Evolutionary conservation across 192 early-diverging fungal genomes (phyloP), one percentile per base, ranked within the genome.

Genomic region (Coemansia sp.): DNA sequence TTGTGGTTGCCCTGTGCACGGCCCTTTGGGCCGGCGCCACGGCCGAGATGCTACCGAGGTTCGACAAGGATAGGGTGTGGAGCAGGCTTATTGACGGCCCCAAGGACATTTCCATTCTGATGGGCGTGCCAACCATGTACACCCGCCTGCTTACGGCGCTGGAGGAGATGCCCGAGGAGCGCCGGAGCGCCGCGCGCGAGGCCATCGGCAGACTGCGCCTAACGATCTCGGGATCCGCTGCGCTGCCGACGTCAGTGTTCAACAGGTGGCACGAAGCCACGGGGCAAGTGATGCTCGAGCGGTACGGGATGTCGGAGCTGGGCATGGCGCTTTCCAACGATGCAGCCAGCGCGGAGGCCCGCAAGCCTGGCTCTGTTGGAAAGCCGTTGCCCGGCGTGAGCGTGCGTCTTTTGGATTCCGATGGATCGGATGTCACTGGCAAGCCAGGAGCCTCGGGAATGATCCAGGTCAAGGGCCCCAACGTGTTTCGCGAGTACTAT

Each of bases 121-220:
- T 94, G 94, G 92, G 91, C 5, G 94, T 95, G 13, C 94, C 94
- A 3, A 93, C 94, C 16, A 90, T 94, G 62, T 94, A 95, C 81
- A 84, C 89, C 2, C 91, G 89, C 69, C 75, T 95, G 43, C 74
- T 86, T 13, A 75, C 81, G 45, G 71, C 82, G 16, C 87, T 89
- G 49, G 79, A 87, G 20, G 64, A 51, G 4, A 76, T 90, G 77
- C 51, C 63, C 5, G 31, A 48, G 0, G 68, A 63, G 21, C 61
- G 70, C 46, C 86, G 86, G 66, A 21, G 0, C 0, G 45, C 55
- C 15, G 88, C 86, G 4, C 65, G 72, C 26, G 49, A 59, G 9
- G 71, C 87, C 4, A 89, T 88, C 70, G 30, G 76, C 20, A 86
- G 86, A 45, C 89, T 93, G 61, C 82, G 94, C 35, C 80, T 94